Base-by-base conservation (phyloP, 1,284 basidiomycete genomes). In the Ustilago bromivora region DNA sequence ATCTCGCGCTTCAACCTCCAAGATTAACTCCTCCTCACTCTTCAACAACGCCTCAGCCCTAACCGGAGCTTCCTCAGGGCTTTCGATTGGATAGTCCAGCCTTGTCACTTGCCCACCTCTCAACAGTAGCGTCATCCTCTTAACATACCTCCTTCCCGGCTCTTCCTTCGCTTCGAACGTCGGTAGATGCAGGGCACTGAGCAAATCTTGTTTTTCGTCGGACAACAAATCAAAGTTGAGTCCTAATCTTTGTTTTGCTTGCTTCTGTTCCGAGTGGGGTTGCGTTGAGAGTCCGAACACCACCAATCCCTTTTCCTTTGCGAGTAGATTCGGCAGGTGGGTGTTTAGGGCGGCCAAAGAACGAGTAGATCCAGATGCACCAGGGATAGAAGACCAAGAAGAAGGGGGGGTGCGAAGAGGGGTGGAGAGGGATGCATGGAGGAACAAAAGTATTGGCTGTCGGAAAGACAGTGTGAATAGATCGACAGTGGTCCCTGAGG, bases 211-310 rank as follows among this genome's bases (percentile, higher is more conserved):
- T 28, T 46, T 13, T 12, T 60, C 58, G 52, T 81, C 81, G 23
- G 70, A 74, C n/a, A 82, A 23, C 31, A 83, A 60, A 12, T 73
- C 57, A 28, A 70, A 71, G 7, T 66, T 64, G 11, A 82, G 47
- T 5, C 57, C 52, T 1, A 81, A 55, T 11, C 66, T 49, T 3
- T 61, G 31, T 12, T 66, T 68, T 4, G 68, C 68, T 55, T 73
- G 66, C 13, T 56, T 9, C 57, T 84, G 82, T 17, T 71, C 52
- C 10, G 12, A 55, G 13, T 49, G 43, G 1, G 71, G 6, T 46
- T 84, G 71, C 0, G 72, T 68, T 23, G 79, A 79, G 13, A 85
- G 72, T 8, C 81, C 84, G 41, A 71, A 84, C 38, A 85, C 66
- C 0, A 43, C 13, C 3, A 85, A 77, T 1, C 77, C 54, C 2